phyloP scores from a whole-genome alignment of 768 basidiomycete species.

The Floccularia luteovirens region DNA sequence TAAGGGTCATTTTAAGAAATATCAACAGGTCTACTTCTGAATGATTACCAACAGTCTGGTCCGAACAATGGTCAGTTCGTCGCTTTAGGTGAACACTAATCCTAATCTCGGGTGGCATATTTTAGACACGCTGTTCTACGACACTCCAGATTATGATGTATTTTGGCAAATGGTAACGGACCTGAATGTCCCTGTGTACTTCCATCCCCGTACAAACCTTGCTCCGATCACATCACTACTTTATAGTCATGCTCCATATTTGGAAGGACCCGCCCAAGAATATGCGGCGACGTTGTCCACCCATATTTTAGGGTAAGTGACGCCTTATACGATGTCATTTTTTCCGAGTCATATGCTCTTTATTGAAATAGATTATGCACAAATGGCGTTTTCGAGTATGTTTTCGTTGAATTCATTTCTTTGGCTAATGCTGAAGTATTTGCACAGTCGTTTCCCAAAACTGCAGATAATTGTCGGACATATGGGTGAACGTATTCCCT shows the following conservation, averaged over 20 bases:
- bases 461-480: constrained; percentile 34
- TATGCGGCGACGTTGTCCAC: constrained; percentile 29
- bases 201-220: constrained; percentile 27
- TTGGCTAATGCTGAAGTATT: not conserved
- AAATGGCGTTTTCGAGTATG: constrained; percentile 32
- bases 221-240: constrained; percentile 13
- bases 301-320: constrained; percentile 27
- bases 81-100: not conserved
- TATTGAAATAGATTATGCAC: constrained; percentile 24
- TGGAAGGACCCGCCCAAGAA: constrained; percentile 25
- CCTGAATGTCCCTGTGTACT: constrained; percentile 30
- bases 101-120: not conserved
- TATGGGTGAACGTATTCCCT: constrained; percentile 33
- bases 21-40: constrained; percentile 25
- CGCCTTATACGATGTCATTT: not conserved
- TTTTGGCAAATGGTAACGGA: constrained; percentile 30
- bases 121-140: constrained; percentile 26
- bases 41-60: constrained; percentile 37
- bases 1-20: not conserved
- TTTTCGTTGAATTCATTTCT: too few relatives aligned
- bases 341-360: not conserved
- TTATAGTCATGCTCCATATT: constrained; percentile 24
- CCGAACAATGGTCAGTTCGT: constrained; percentile 22
- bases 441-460: constrained; percentile 29
- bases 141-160: constrained; percentile 28